Base-by-base conservation (phyloP, 164 flowering plant species). In the Nymphaea thermarum region DNA sequence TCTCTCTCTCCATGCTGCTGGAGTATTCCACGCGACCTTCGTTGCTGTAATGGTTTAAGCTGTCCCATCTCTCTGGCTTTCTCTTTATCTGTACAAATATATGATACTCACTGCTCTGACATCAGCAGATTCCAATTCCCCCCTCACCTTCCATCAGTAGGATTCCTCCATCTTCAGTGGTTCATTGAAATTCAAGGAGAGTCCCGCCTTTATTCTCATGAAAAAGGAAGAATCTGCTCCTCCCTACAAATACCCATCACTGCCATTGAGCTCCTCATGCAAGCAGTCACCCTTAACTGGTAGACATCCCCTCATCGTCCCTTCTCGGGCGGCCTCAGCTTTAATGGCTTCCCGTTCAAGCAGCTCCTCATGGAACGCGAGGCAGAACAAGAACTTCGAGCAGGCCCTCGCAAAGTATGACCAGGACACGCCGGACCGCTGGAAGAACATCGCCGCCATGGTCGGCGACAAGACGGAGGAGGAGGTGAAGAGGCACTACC, bases 381-480 rank as follows among this genome's bases (percentile, higher is more conserved):
- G 57, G 44, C 71, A 72, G 59, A 68, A 68, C 68, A 72, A 72
- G 43, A 25, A 44, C 17, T 72, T 72, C 51, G 75, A 72, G 43
- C 64, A 44, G 71, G 75, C 71, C 4, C 42, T 72, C 7, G 75
- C 71, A 55, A 65, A 67, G n/a, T 72, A 53, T 64, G 71, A 72
- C 64, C 63, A 68, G 68, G 75, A 72, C 67, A 68, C 75, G 4
- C 75, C 75, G 0, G 75, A 72, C 59, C 67, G 75, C 4, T 72
- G 75, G 75, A 45, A 57, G 60, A 72, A 72, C 41, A 63, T 72
- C 8, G 71, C 71, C 4, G 18, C 67, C 45, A 45, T 60, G 68
- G 75, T 72, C 4, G 61, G 67, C 6, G 75, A 71, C 4, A 72
- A 72, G 43, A 43, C 75, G 12, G 64, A 60, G 10, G 75, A 72